phyloP scores from a whole-genome alignment of 257 asterid species.

The Solanum tarapatanum region DNA sequence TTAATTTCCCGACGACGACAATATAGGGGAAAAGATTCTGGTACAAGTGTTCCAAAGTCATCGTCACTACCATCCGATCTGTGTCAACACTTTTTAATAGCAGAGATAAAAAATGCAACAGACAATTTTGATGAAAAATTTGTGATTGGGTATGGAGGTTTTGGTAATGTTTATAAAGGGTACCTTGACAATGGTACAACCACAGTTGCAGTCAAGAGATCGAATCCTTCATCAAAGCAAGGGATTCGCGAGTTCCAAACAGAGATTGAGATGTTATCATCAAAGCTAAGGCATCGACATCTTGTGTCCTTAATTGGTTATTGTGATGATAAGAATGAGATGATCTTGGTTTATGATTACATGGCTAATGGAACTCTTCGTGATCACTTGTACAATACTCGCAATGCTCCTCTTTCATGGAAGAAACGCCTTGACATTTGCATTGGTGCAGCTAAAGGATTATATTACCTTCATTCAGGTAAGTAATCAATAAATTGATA shows the following conservation, averaged over 20 bases:
- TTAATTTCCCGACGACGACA: conserved; percentile 15
- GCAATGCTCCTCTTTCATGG: conserved; percentile 34
- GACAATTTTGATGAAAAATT: conserved; percentile 21
- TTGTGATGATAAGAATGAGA: conserved; percentile 38
- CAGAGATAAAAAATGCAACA: conserved; percentile 35
- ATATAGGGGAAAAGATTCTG: conserved; percentile 10
- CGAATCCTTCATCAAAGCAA: conserved; percentile 33
- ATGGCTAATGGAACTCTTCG: conserved; percentile 46
- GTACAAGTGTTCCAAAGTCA: background rate
- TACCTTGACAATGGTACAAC: conserved; percentile 17
- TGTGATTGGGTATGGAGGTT: conserved; percentile 44
- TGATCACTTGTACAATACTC: conserved; percentile 31
- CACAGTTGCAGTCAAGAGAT: conserved; percentile 35
- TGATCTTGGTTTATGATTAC: conserved; percentile 66
- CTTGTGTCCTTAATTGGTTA: conserved; percentile 59
- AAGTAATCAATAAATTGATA: background rate
- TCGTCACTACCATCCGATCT: conserved; percentile 14
- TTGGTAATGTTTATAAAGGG: conserved; percentile 52
- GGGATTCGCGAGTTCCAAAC: conserved; percentile 54
- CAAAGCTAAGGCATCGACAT: conserved; percentile 45
- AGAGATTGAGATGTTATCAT: conserved; percentile 44
- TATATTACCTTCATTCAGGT: conserved; percentile 54
- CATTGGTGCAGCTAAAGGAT: conserved; percentile 54
- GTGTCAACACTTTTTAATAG: conserved; percentile 24
- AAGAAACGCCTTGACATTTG: conserved; percentile 44